These are phyloP conservation scores for Coprinopsis sp. DNA, from an alignment of 768 basidiomycete species.

Conservation along the genomic window DNA sequence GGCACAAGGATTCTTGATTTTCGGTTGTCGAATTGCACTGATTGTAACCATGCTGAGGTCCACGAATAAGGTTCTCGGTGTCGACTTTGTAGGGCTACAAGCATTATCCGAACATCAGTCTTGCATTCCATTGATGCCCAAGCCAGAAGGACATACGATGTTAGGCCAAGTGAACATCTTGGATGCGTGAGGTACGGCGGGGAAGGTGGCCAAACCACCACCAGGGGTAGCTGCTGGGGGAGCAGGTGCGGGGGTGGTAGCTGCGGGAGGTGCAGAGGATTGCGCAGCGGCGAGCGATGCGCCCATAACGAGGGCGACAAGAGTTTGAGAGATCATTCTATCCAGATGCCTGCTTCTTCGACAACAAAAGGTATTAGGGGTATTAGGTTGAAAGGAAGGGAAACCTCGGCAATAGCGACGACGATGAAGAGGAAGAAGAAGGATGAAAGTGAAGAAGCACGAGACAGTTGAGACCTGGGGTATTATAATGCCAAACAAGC, in stretches of 20 bases:
- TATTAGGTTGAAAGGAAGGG: too few relatives aligned
- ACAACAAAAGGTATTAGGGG: too few relatives aligned
- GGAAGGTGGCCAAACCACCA: constrained; percentile 32
- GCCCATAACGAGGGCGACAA: neutral
- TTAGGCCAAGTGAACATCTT: constrained; percentile 19
- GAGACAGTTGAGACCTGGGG: too few relatives aligned
- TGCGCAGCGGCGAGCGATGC: neutral
- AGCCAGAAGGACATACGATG: neutral
- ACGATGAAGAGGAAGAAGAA: too few relatives aligned
- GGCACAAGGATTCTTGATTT: constrained; percentile 48
- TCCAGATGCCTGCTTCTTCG: too few relatives aligned
- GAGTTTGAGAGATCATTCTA: too few relatives aligned
- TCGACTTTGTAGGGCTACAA: constrained; percentile 12
- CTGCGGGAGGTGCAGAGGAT: neutral
- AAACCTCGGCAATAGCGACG: too few relatives aligned
- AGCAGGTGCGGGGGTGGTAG: neutral
- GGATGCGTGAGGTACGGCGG: constrained; percentile 35
- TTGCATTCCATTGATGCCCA: neutral
- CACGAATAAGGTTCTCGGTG: constrained; percentile 21
- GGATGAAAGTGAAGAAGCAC: too few relatives aligned
- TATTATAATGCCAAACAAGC: too few relatives aligned
- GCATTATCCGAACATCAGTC: constrained; percentile 26
- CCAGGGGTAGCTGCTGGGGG: too few relatives aligned
- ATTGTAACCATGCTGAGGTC: constrained; percentile 55
- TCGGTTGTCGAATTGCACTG: constrained; percentile 59